A percentile compares a stretch with the other conserved stretches of the same genome.
Evolutionary conservation across 768 basidiomycete genomes (phyloP).

Genomic region (Amanita exitialis): DNA sequence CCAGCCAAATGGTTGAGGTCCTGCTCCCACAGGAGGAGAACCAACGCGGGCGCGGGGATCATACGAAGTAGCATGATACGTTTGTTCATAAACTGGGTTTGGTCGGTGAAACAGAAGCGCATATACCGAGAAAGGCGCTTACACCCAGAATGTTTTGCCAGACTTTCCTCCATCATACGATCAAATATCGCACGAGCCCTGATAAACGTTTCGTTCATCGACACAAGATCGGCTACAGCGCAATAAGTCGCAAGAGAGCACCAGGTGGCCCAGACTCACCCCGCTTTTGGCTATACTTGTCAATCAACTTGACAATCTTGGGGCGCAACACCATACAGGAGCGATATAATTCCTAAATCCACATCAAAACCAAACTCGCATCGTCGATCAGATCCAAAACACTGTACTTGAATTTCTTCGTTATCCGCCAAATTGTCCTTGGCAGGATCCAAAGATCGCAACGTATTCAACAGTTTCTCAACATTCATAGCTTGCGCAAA

Average conservation of each 20-base stretch:
- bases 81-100: slow-evolving; percentile 46
- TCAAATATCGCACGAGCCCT: slow-evolving; percentile 87
- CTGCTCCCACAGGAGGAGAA: neutral
- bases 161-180: slow-evolving; percentile 85
- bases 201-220: slow-evolving; percentile 92
- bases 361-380: neutral
- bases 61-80: slow-evolving; percentile 9
- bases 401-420: slow-evolving; percentile 72
- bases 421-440: slow-evolving; percentile 85
- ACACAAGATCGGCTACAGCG: slow-evolving; percentile 76
- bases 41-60: neutral
- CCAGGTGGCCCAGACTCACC: slow-evolving; percentile 20
- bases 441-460: slow-evolving; percentile 61
- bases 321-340: slow-evolving; percentile 83
- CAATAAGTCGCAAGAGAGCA: slow-evolving; percentile 15
- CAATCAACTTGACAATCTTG: slow-evolving; percentile 93
- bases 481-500: slow-evolving; percentile 84
- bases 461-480: slow-evolving; percentile 67
- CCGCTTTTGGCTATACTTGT: slow-evolving; percentile 95
- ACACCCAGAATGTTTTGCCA: slow-evolving; percentile 66
- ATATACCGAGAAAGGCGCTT: slow-evolving; percentile 11
- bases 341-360: slow-evolving; percentile 72
- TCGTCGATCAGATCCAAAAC: slow-evolving; percentile 3
- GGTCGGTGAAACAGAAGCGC: slow-evolving; percentile 7
- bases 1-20: slow-evolving; percentile 39